Evolutionary conservation across 208 protist genomes (phyloP).

Genomic region (Strigomonas galati): DNA sequence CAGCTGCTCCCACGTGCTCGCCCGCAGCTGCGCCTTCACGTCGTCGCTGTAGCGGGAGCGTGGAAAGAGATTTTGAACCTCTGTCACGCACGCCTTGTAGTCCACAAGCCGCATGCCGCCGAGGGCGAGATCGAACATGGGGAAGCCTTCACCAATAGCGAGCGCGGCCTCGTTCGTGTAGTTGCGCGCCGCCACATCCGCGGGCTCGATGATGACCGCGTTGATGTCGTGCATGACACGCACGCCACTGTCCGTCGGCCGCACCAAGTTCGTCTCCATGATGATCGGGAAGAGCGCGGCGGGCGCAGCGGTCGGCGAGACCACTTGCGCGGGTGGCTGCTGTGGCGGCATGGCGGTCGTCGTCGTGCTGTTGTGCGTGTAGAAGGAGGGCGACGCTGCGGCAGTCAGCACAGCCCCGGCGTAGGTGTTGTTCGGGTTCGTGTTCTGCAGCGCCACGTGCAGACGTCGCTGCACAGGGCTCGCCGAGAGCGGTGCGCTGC

Average conservation of each 20-base stretch:
- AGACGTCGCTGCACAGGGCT: not conserved
- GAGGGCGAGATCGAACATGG: constrained; percentile 77
- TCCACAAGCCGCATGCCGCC: constrained; percentile 84
- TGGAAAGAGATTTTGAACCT: constrained; percentile 52
- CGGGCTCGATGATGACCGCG: constrained; percentile 61
- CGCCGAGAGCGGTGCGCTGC: constrained; percentile 3
- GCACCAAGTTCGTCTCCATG: constrained; percentile 57
- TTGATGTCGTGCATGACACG: constrained; percentile 68
- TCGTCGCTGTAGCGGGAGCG: constrained; percentile 10
- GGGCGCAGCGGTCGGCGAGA: not conserved
- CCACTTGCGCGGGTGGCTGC: not conserved
- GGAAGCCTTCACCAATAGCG: constrained; percentile 69
- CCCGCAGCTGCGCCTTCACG: constrained; percentile 22
- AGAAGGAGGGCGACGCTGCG: not conserved
- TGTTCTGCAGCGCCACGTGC: constrained; percentile 6
- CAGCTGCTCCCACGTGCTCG: constrained; percentile 47
- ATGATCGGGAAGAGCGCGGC: constrained; percentile 10
- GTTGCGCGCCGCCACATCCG: constrained; percentile 43
- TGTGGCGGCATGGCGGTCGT: not conserved
- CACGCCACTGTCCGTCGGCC: constrained; percentile 50
- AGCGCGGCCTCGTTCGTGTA: constrained; percentile 26
- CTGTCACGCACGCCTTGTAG: constrained; percentile 47
- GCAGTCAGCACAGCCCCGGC: too few species aligned
- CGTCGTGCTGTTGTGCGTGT: not conserved
- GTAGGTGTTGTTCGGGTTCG: constrained; percentile 6